Conservation (phyloP, 257 asterid genomes). For the Vinca minor region DNA sequence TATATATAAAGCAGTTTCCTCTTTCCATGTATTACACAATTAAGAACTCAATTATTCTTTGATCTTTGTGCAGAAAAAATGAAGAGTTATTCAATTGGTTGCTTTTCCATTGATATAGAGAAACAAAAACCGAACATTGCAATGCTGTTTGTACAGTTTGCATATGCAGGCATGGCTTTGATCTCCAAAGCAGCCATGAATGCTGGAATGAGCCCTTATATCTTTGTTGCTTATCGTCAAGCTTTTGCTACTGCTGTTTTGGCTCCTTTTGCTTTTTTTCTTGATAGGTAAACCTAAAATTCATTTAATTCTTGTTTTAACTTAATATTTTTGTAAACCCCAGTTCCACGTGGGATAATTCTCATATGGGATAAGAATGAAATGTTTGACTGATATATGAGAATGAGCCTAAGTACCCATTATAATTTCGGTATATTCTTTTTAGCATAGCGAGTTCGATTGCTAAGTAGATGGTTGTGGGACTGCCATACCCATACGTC, state of each 20-base stretch:
- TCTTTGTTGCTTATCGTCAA: slow-evolving; percentile 8
- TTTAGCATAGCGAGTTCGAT: too few relatives aligned
- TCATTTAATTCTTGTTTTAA: not conserved
- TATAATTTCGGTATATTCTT: too few relatives aligned
- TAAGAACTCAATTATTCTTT: too few relatives aligned
- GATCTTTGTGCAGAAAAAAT: not conserved
- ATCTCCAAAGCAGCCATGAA: slow-evolving; percentile 8
- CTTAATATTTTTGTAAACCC: too few relatives aligned
- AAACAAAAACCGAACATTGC: slow-evolving; percentile 6
- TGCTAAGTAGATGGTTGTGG: too few relatives aligned
- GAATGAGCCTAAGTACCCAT: too few relatives aligned
- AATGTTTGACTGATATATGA: too few relatives aligned
- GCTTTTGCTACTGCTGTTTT: slow-evolving; percentile 26
- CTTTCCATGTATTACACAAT: too few relatives aligned
- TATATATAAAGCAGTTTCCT: too few relatives aligned
- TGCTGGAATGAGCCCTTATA: not conserved
- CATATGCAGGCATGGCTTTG: slow-evolving; percentile 4
- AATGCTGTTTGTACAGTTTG: slow-evolving; percentile 2
- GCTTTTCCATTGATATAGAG: not conserved
- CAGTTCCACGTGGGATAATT: too few relatives aligned
- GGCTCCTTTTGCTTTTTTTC: slow-evolving; percentile 47
- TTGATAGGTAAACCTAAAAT: slow-evolving; percentile 12
- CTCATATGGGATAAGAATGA: too few relatives aligned
- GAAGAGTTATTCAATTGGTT: not conserved
- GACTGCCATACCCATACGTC: too few relatives aligned